A percentile compares a stretch with the other conserved stretches of the same genome.
phyloP scores from a whole-genome alignment of 805 yeast species.

The Lipomyces mesembrius region DNA sequence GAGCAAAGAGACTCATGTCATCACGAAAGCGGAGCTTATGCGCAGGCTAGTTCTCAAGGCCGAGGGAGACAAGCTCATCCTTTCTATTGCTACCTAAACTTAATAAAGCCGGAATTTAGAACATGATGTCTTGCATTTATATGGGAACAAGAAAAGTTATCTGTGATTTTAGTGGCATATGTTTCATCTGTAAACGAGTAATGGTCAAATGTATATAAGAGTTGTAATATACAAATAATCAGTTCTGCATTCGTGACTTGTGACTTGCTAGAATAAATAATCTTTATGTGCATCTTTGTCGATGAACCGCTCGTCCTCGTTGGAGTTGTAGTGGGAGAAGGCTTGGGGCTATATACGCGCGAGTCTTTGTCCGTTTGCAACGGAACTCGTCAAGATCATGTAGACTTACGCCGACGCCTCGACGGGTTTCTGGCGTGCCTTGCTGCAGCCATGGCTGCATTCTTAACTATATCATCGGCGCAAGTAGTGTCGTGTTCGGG shows the following conservation, averaged over 20 bases:
- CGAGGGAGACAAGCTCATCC: conserved; percentile 17
- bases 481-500: background rate
- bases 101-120: background rate
- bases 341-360: background rate
- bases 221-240: background rate
- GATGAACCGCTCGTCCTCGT: too few species aligned
- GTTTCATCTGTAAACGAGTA: background rate
- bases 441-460: background rate
- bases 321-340: too few species aligned
- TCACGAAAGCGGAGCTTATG: conserved; percentile 25
- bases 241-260: background rate
- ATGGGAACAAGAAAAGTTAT: conserved; percentile 1
- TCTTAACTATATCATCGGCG: background rate
- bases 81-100: conserved; percentile 13
- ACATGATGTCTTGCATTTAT: background rate
- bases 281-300: background rate
- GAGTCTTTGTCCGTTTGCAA: background rate
- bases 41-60: conserved; percentile 9
- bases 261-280: background rate
- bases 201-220: background rate
- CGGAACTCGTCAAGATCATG: background rate
- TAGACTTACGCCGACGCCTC: background rate
- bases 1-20: conserved; percentile 13
- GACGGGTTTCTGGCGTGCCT: background rate
- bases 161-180: background rate